These are phyloP conservation scores for Porphyrellus cyaneotinctus DNA, from an alignment of 768 basidiomycete species.

Conservation along the genomic window DNA sequence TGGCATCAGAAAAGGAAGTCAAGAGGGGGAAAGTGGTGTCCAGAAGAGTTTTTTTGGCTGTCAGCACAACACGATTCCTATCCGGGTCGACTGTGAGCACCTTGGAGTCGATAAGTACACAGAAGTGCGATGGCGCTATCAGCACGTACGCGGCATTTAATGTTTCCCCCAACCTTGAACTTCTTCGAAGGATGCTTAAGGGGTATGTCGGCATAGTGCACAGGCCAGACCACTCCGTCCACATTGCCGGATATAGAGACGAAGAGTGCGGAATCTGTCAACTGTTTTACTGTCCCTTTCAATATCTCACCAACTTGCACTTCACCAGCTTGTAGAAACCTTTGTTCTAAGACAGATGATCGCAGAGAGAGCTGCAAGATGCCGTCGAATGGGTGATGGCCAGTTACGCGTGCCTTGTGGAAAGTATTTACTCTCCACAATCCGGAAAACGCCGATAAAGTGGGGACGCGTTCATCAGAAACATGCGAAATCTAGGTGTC, in stretches of 20 bases:
- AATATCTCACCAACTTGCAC: slow-evolving; percentile 82
- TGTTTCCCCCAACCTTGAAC: slow-evolving; percentile 76
- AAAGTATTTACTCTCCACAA: slow-evolving; percentile 76
- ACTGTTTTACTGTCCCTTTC: slow-evolving; percentile 82
- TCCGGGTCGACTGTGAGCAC: slow-evolving; percentile 81
- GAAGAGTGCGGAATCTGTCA: slow-evolving; percentile 79
- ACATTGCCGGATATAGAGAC: slow-evolving; percentile 83
- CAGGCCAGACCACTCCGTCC: slow-evolving; percentile 91
- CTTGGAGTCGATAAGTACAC: slow-evolving; percentile 34
- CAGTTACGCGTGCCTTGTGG: slow-evolving; percentile 84
- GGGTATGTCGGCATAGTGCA: slow-evolving; percentile 92
- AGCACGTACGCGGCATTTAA: slow-evolving; percentile 77
- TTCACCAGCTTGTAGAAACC: slow-evolving; percentile 78
- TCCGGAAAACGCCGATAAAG: slow-evolving; percentile 65
- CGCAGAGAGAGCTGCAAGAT: slow-evolving; percentile 85
- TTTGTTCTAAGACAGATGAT: slow-evolving; percentile 76
- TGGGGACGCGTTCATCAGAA: slow-evolving; percentile 85
- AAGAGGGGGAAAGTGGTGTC: slow-evolving; percentile 75
- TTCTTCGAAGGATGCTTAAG: slow-evolving; percentile 90
- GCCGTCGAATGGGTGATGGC: slow-evolving; percentile 82
- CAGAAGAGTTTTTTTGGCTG: slow-evolving; percentile 87
- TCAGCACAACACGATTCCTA: slow-evolving; percentile 76
- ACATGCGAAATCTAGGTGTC: slow-evolving; percentile 80
- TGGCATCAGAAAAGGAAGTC: slow-evolving; percentile 59
- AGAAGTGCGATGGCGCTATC: neutral